Evolutionary conservation across 306 rosid species (phyloP).

Genomic region (Trifolium subterraneum): DNA sequence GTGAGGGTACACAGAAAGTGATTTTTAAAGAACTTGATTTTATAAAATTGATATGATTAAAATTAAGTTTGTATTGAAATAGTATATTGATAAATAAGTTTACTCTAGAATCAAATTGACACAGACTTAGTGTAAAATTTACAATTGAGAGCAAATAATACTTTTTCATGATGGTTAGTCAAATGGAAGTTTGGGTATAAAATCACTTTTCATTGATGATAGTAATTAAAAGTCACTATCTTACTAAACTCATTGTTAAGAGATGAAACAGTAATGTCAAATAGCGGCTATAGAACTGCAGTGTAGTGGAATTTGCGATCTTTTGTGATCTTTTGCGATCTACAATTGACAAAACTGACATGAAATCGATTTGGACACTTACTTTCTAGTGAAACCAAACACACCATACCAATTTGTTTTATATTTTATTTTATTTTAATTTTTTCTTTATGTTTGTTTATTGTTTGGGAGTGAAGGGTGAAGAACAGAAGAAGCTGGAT

Average conservation of each 20-base stretch:
- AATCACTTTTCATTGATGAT: not conserved
- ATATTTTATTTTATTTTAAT: not conserved
- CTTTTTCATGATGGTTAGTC: not conserved
- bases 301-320: not conserved
- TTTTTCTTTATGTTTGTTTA: constrained; percentile 7
- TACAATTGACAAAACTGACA: not conserved
- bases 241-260: not conserved
- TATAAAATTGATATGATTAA: not conserved
- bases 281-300: not conserved
- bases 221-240: not conserved
- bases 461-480: constrained; percentile 68
- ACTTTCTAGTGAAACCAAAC: not conserved
- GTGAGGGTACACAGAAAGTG: not conserved
- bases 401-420: not conserved
- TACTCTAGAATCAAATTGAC: not conserved
- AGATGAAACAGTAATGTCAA: not conserved
- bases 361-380: not conserved
- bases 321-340: not conserved
- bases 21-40: not conserved
- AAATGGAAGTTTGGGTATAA: not conserved
- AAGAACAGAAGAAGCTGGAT: constrained; percentile 97
- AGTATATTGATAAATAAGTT: not conserved
- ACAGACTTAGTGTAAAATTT: not conserved
- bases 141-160: not conserved
- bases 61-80: not conserved